Evolutionary conservation across 2,329 filamentous ascomycete genomes (phyloP).

Genomic region (Escovopsis sp.): DNA sequence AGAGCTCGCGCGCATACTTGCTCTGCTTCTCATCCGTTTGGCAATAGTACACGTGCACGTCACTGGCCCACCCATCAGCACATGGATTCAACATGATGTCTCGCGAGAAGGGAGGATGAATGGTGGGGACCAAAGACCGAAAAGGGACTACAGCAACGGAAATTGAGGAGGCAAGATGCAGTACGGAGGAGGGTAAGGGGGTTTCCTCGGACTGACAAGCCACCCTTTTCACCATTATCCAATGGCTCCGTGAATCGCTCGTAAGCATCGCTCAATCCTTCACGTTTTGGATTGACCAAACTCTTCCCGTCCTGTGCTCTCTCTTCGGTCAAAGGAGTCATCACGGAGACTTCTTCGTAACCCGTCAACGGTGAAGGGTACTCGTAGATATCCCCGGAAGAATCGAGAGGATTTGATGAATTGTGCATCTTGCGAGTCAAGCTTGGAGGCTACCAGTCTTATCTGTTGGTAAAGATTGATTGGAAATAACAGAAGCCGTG

Average conservation of each 20-base stretch:
- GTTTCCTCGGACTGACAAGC: constrained; percentile 42
- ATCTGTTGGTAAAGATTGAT: no score
- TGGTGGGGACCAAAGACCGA: no score
- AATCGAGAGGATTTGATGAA: no score
- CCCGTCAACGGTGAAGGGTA: constrained; percentile 26
- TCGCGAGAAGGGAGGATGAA: background rate
- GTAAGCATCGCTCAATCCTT: constrained; percentile 52
- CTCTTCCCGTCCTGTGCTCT: constrained; percentile 63
- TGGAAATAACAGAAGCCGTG: no score
- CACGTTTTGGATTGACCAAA: constrained; percentile 49
- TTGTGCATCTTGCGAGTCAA: no score
- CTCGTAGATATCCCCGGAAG: background rate
- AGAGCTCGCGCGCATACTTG: constrained; percentile 56
- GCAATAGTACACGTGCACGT: constrained; percentile 76
- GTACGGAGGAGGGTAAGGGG: no score
- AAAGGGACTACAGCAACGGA: no score
- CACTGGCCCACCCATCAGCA: constrained; percentile 25
- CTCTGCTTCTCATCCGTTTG: constrained; percentile 46
- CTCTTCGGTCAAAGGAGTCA: constrained; percentile 37
- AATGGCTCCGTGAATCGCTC: constrained; percentile 53
- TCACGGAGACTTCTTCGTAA: constrained; percentile 34
- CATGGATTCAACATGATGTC: background rate
- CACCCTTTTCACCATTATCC: constrained; percentile 49
- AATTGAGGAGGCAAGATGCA: no score
- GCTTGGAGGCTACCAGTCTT: no score